These are phyloP conservation scores for Linum lewisii DNA, from an alignment of 345 rosid genomes.

Conservation along the genomic window DNA sequence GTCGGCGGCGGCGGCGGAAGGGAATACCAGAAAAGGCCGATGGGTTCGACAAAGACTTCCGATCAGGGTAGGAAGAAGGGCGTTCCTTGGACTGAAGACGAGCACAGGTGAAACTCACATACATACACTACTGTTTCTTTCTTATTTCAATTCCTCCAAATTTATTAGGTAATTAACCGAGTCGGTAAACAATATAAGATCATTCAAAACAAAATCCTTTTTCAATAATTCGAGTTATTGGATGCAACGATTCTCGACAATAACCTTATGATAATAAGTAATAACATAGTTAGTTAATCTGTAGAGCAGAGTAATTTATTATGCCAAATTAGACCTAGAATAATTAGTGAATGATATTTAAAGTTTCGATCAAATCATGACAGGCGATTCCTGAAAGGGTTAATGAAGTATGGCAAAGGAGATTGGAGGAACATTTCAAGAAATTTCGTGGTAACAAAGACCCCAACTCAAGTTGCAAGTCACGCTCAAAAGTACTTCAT, in stretches of 20 bases:
- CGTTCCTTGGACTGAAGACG: constrained; percentile 97
- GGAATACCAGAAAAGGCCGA: constrained; percentile 48
- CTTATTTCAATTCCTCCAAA: constrained; percentile 4
- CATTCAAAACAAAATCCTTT: no score
- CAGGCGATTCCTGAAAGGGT: constrained; percentile 79
- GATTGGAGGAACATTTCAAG: constrained; percentile 96
- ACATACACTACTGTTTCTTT: neutral
- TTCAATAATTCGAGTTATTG: no score
- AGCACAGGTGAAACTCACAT: constrained; percentile 64
- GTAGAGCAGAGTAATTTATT: no score
- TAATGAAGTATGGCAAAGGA: constrained; percentile 83
- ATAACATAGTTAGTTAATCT: no score
- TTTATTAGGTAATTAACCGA: no score
- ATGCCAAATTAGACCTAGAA: no score
- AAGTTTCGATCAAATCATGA: neutral
- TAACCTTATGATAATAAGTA: no score
- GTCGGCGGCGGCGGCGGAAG: no score
- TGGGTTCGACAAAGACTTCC: constrained; percentile 21
- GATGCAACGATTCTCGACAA: no score
- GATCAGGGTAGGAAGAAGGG: constrained; percentile 91
- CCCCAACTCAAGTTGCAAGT: constrained; percentile 97
- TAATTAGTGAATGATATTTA: no score
- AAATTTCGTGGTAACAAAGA: constrained; percentile 71
- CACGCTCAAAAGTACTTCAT: constrained; percentile 97
- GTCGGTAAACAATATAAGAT: no score